A percentile compares a stretch with the other conserved stretches of the same genome.
These are phyloP conservation scores for Alternaria sp. DNA, from an alignment of 2,329 filamentous ascomycete species.

Conservation along the genomic window DNA sequence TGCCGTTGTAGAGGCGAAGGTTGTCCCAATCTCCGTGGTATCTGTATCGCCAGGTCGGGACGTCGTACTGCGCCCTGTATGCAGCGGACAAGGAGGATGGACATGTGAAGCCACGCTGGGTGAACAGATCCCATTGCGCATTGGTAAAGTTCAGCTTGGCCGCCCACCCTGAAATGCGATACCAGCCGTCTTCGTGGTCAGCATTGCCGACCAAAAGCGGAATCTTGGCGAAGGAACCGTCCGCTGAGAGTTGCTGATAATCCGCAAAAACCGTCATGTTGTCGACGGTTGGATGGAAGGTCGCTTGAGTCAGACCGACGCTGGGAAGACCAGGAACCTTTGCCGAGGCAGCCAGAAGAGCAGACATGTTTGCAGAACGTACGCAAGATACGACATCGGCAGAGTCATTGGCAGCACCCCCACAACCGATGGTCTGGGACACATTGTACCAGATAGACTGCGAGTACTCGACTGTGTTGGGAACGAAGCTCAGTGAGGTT, in stretches of 20 bases:
- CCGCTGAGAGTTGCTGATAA: slow-evolving; percentile 29
- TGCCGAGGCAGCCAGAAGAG: slow-evolving; percentile 33
- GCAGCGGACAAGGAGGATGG: slow-evolving; percentile 24
- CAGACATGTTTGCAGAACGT: slow-evolving; percentile 31
- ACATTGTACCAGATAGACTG: slow-evolving; percentile 46
- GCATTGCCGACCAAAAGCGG: slow-evolving; percentile 32
- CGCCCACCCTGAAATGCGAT: slow-evolving; percentile 31
- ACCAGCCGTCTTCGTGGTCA: slow-evolving; percentile 36
- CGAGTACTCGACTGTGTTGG: slow-evolving; percentile 32
- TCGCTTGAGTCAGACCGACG: slow-evolving; percentile 28
- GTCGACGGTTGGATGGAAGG: slow-evolving; percentile 41
- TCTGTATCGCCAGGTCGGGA: slow-evolving; percentile 47
- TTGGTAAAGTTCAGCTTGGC: slow-evolving; percentile 28
- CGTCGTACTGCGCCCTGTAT: slow-evolving; percentile 28
- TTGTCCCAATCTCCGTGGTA: slow-evolving; percentile 48
- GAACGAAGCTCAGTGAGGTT: slow-evolving; percentile 45
- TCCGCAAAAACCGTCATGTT: slow-evolving; percentile 38
- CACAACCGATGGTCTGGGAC: slow-evolving; percentile 47
- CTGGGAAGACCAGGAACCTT: slow-evolving; percentile 35
- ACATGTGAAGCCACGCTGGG: slow-evolving; percentile 33
- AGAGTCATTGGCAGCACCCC: slow-evolving; percentile 26
- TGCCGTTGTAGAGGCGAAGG: slow-evolving; percentile 39
- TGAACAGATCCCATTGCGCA: slow-evolving; percentile 33
- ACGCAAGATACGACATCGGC: slow-evolving; percentile 46
- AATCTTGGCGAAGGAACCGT: slow-evolving; percentile 32